phyloP scores from a whole-genome alignment of 768 basidiomycete genomes.

The Mycena vitilis region DNA sequence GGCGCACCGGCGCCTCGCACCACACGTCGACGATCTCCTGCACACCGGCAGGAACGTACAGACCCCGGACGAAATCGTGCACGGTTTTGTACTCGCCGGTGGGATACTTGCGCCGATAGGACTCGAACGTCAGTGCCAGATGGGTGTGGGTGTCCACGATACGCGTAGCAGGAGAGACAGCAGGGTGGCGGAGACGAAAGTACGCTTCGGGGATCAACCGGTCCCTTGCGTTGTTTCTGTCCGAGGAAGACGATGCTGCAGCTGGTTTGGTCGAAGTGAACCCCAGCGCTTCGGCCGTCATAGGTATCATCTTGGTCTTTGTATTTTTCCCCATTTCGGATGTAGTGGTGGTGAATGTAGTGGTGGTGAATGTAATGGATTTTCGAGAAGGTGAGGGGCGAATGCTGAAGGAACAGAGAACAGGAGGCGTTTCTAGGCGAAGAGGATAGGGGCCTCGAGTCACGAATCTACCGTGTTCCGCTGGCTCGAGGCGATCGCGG shows the following conservation, averaged over 20 bases:
- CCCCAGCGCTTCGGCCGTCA: background rate
- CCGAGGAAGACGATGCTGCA: background rate
- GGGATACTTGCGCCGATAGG: constrained; percentile 73
- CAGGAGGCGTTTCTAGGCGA: background rate
- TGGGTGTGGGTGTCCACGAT: constrained; percentile 91
- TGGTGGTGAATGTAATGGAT: too few species aligned
- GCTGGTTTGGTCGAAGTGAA: background rate
- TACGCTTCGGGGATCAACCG: constrained; percentile 37
- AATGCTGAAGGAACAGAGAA: background rate
- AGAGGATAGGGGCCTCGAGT: background rate
- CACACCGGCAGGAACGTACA: constrained; percentile 70
- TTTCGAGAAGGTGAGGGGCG: background rate
- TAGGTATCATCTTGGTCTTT: background rate
- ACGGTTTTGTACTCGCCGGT: constrained; percentile 62
- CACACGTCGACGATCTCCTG: constrained; percentile 86
- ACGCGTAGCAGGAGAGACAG: constrained; percentile 45
- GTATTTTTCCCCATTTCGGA: background rate
- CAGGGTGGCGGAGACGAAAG: constrained; percentile 49
- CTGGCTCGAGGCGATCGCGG: too few species aligned
- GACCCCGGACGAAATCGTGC: constrained; percentile 73
- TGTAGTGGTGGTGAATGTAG: background rate
- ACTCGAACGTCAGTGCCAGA: constrained; percentile 76
- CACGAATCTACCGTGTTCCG: background rate
- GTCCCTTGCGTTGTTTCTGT: background rate
- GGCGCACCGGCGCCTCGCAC: constrained; percentile 83